phyloP scores from a whole-genome alignment of 2,329 filamentous ascomycete species.

The Aspergillus brunneoviolaceus region DNA sequence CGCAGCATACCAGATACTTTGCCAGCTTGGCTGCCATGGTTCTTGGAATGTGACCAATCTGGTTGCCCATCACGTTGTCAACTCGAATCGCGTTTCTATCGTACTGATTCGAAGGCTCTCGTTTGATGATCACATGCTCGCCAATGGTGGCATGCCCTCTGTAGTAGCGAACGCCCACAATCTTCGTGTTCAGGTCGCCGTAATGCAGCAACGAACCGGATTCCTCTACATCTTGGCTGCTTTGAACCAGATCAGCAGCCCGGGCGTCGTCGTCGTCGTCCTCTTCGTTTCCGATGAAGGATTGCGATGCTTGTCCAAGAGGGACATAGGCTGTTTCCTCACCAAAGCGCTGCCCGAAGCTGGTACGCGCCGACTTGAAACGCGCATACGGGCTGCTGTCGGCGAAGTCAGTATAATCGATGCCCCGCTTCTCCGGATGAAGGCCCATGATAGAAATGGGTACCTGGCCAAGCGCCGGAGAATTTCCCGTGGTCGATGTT shows the following conservation, averaged over 20 bases:
- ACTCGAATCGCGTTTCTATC: slow-evolving; percentile 76
- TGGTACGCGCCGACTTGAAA: slow-evolving; percentile 16
- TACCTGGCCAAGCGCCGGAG: not conserved
- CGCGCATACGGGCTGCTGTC: slow-evolving; percentile 16
- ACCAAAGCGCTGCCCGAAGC: slow-evolving; percentile 29
- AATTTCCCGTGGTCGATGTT: not conserved
- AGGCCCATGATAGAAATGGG: slow-evolving; percentile 12
- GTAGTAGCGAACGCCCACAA: slow-evolving; percentile 65
- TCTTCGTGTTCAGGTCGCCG: slow-evolving; percentile 51
- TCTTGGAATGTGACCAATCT: slow-evolving; percentile 77
- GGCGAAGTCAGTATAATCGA: slow-evolving; percentile 31
- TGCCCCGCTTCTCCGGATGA: slow-evolving; percentile 20
- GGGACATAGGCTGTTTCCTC: slow-evolving; percentile 30
- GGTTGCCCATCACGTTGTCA: slow-evolving; percentile 69
- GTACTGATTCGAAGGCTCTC: slow-evolving; percentile 69
- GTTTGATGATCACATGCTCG: slow-evolving; percentile 61
- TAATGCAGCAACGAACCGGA: slow-evolving; percentile 39
- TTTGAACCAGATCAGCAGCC: slow-evolving; percentile 33
- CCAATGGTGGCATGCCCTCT: slow-evolving; percentile 60
- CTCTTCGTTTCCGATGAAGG: slow-evolving; percentile 27
- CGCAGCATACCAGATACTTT: slow-evolving; percentile 61
- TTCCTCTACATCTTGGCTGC: slow-evolving; percentile 38
- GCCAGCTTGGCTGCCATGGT: slow-evolving; percentile 69
- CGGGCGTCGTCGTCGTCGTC: slow-evolving; percentile 42
- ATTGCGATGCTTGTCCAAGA: slow-evolving; percentile 31